Base-by-base conservation (phyloP, 2,329 filamentous ascomycete genomes). In the Fusarium pilosicola region DNA sequence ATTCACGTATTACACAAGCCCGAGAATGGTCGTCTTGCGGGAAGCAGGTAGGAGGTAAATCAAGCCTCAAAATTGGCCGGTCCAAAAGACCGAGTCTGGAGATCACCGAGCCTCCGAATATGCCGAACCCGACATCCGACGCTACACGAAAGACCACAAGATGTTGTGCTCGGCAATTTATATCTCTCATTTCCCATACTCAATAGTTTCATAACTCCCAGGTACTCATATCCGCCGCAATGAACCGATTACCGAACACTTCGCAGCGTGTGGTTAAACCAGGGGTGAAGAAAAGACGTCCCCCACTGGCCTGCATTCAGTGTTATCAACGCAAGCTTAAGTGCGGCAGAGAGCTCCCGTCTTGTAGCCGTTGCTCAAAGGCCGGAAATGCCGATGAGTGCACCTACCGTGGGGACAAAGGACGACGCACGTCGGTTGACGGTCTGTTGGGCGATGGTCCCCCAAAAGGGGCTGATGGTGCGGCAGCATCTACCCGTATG, bases 131-230 rank as follows among this genome's bases (percentile, higher is more conserved):
- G 17, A n/a, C 22, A 55, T 17, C 52, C 36, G 52, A 30, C 6
- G 26, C 5, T 8, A 3, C 22, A 4, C 6, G 6, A 24, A 24
- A 6, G 12, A 56, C 24, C 2, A 42, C 15, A 42, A 42, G 24
- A 2, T 30, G 8, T 20, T 11, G 7, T 14, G 6, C 22, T 56
- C 36, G 52, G 36, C 52, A 24, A 56, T 32, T 39, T 55, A 12
- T n/a, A 2, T 12, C 6, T 28, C 10, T 10, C 12, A 22, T 20
- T 17, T 22, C 5, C 2, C 15, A n/a, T n/a, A 6, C 3, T 1
- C 6, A 39, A n/a, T 6, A 2, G 0, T n/a, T 9, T 6, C 46
- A 13, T 1, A 49, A 32, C 3, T n/a, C 2, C 0, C 7, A n/a
- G 11, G 8, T n/a, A 2, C 9, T 17, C n/a, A 6, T 12, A 14